These are phyloP conservation scores for Citrullus colocynthis DNA, from an alignment of 306 rosid genomes.

Conservation along the genomic window DNA sequence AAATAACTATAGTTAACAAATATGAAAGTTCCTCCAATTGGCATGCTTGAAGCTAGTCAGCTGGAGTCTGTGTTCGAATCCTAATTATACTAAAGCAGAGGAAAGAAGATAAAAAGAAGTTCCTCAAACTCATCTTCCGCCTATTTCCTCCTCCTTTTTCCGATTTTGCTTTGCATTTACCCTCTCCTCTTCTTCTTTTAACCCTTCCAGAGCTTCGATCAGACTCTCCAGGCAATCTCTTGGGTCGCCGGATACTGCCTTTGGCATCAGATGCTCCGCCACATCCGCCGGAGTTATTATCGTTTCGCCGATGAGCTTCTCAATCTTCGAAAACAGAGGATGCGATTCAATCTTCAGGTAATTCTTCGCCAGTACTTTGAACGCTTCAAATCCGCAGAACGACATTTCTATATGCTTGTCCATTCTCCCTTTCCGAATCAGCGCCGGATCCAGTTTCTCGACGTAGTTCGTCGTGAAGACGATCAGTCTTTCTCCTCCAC, in stretches of 20 bases:
- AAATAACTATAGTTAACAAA: no score
- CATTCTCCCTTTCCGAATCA: constrained; percentile 59
- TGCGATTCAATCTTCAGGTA: constrained; percentile 41
- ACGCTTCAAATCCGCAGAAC: constrained; percentile 46
- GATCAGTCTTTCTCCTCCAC: constrained; percentile 52
- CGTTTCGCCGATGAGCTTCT: constrained; percentile 21
- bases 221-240: constrained; percentile 30
- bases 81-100: no score
- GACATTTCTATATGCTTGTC: constrained; percentile 62
- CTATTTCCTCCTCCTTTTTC: constrained; percentile 8
- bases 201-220: constrained; percentile 32
- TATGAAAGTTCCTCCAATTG: no score
- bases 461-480: constrained; percentile 54
- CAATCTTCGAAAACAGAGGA: constrained; percentile 18
- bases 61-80: no score
- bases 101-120: no score
- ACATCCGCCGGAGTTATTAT: constrained; percentile 59
- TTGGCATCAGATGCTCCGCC: constrained; percentile 60
- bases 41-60: no score
- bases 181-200: constrained; percentile 22
- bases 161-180: constrained; percentile 21
- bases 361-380: constrained; percentile 51
- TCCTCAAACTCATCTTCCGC: background rate
- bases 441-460: constrained; percentile 54
- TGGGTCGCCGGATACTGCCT: constrained; percentile 24